Conservation (phyloP, 257 asterid species). For the Anisodus tanguticus region DNA sequence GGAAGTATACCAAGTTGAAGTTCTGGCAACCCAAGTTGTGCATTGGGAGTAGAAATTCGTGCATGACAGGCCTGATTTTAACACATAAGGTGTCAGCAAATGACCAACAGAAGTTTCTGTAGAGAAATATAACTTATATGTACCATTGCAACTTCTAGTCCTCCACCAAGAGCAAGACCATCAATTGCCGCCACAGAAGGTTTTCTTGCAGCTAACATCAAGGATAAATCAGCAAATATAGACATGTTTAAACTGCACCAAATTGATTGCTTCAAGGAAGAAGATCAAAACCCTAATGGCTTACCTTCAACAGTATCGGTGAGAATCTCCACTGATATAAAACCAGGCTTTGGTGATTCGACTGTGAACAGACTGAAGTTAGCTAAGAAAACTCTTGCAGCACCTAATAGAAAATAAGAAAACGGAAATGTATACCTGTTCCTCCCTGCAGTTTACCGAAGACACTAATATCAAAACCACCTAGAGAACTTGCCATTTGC, state of each 20-base stretch:
- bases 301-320: constrained; percentile 81
- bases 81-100: neutral
- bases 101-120: neutral
- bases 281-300: constrained; percentile 26
- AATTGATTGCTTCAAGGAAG: constrained; percentile 1
- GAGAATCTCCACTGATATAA: constrained; percentile 82
- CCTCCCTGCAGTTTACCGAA: constrained; percentile 79
- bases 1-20: constrained; percentile 97
- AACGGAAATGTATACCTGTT: constrained; percentile 49
- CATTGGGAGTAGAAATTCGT: constrained; percentile 84
- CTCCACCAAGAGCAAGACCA: constrained; percentile 99
- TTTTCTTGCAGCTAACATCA: constrained; percentile 72
- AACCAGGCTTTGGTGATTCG: constrained; percentile 83
- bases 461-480: constrained; percentile 91
- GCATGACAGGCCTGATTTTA: constrained; percentile 92
- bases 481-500: constrained; percentile 92
- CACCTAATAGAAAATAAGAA: constrained; percentile 1
- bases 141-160: constrained; percentile 97
- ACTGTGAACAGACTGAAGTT: constrained; percentile 50
- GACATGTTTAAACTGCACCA: constrained; percentile 11
- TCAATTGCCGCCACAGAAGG: constrained; percentile 99
- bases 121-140: constrained; percentile 26
- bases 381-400: neutral
- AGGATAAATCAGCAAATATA: constrained; percentile 28
- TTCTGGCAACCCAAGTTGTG: constrained; percentile 98